Base-by-base conservation (phyloP, 2,329 filamentous ascomycete species). In the Colletotrichum sp. region DNA sequence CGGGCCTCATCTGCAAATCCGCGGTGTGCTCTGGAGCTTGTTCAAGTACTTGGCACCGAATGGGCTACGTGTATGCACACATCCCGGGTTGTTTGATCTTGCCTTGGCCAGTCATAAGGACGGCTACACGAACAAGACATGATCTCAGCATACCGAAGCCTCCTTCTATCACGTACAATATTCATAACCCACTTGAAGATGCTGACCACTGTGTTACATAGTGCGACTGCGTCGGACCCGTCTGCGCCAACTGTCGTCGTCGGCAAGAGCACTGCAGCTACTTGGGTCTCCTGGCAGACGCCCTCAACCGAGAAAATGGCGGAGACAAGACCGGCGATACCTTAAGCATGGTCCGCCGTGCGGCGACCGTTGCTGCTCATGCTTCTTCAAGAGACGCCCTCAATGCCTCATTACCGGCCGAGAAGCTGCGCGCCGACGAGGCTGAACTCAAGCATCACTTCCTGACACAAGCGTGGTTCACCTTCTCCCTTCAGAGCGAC, bases 371-470 rank as follows among this genome's bases (percentile, higher is more conserved):
- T 18, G 76, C 75, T 18, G 76, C 68, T 7, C 75, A 78, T 59
- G 70, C 76, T 7, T 78, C 74, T 10, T 75, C 76, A 8, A 62
- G 76, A 15, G 76, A 77, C 16, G 69, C 73, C 13, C 60, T 77
- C 18, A 73, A 60, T 18, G 63, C 69, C 30, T 76, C 72, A n/a
- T 32, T 77, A 12, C 76, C 76, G 3, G 76, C 73, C 32, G 76
- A 77, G 63, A 76, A 65, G 49, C 74, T 72, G 18, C 74, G 73
- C 26, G 76, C 76, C 24, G 76, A 77, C 15, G 76, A 77, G 62
- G 76, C 76, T 5, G 76, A 77, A 26, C 74, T 78, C 24, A 78
- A 77, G 36, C 75, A 78, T n/a, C 76, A 78, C 32, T 78, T 78
- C 30, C 57, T 77, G 32, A 77, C 72, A 16, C 66, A 78, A n/a